Base-by-base conservation (phyloP, 2,329 filamentous ascomycete genomes). In the Hymenoscyphus occultus region DNA sequence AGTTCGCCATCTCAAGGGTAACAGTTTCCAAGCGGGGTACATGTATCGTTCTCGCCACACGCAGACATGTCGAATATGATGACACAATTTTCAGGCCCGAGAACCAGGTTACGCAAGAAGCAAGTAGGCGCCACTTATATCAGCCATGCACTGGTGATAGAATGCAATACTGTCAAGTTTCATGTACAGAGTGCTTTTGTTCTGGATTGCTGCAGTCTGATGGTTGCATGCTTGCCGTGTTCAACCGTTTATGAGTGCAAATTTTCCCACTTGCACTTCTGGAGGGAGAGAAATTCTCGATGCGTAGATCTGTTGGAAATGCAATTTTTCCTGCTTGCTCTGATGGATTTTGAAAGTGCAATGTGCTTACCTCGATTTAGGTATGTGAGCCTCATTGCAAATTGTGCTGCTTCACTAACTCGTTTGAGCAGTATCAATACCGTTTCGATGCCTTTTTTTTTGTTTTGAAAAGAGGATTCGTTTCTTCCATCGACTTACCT, bases 61-160 rank as follows among this genome's bases (percentile, higher is more conserved):
- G 45, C 19, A 28, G 22, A 10, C 10, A 19, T 54, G 19, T 28
- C 48, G 13, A 13, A 19, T 22, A 9, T 54, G 10, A 22, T 54
- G 48, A 28, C 22, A 28, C 22, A 19, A 54, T 22, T 22, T 54
- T 28, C 9, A 28, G 48, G n/a, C 48, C 48, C 48, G 48, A 28
- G 19, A 54, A 54, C 48, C 48, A 22, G 48, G 48, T 54, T 54
- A 54, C 48, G 48, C 48, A 54, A 54, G 48, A 54, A 54, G 10
- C 5, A 13, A 54, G 19, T 28, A 12, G 22, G 22, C 48, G 48
- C 48, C 48, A 54, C 48, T 28, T 54, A 28, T 54, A 28, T 28
- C 12, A 54, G n/a, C 48, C 19, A 54, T 28, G 28, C 28, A 28
- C 28, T 28, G 2, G 3, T 28, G 28, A 28, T 12, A 5, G 19